Evolutionary conservation across 1,284 basidiomycete genomes (phyloP).

Genomic region (Sanguinoderma infundibulare): DNA sequence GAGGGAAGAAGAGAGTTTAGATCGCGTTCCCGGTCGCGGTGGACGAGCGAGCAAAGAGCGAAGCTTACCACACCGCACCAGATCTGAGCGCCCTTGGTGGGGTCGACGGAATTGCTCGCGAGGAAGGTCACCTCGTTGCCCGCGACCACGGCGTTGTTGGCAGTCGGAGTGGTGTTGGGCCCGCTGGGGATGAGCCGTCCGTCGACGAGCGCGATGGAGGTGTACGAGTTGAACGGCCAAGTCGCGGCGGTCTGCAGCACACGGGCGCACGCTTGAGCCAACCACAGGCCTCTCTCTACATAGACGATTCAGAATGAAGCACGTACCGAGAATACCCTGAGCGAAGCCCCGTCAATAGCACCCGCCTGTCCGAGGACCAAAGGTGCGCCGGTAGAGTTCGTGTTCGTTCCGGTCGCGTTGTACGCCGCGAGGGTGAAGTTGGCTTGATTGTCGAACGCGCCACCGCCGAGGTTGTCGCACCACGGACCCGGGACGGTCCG

Average conservation of each 20-base stretch:
- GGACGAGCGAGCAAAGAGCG: not conserved
- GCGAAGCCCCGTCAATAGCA: constrained; percentile 20
- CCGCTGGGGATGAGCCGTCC: constrained; percentile 26
- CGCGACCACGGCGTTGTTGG: constrained; percentile 13
- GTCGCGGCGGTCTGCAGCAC: constrained; percentile 30
- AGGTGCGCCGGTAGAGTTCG: constrained; percentile 30
- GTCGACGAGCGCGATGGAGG: constrained; percentile 24
- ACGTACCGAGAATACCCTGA: constrained; percentile 26
- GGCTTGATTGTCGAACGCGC: constrained; percentile 25
- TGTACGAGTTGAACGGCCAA: constrained; percentile 30
- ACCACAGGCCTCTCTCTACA: too few relatives aligned
- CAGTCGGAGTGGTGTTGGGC: constrained; percentile 11
- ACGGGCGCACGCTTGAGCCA: not conserved
- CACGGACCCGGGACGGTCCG: constrained; percentile 15
- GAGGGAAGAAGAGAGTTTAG: not conserved
- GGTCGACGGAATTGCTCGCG: constrained; percentile 17
- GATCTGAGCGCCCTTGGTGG: constrained; percentile 23
- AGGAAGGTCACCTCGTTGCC: constrained; percentile 22
- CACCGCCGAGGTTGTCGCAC: constrained; percentile 26
- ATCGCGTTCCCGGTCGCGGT: not conserved
- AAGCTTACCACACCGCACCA: constrained; percentile 31
- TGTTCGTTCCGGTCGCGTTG: constrained; percentile 26
- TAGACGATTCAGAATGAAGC: not conserved
- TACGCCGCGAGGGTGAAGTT: constrained; percentile 30
- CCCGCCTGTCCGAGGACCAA: constrained; percentile 29